Evolutionary conservation across 2,329 filamentous ascomycete genomes (phyloP), one percentile per base, ranked within the genome.

Genomic region (Epichloe hybrida): DNA sequence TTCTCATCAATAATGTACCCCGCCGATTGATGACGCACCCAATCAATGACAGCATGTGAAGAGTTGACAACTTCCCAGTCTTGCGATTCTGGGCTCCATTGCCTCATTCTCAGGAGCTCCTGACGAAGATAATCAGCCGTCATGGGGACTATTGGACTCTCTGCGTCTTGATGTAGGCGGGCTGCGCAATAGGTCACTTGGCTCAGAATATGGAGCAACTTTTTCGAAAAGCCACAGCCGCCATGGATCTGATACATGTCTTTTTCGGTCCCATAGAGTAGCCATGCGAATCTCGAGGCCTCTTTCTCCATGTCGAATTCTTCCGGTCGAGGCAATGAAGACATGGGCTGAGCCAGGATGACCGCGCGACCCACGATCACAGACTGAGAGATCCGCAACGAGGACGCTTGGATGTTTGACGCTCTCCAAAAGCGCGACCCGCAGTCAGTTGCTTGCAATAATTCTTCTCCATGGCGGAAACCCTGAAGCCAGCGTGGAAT

Each of bases 211-310:
- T 69, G 62, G 21, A 71, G 59, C 4, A 71, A 56, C 40, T 63
- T 66, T 48, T 67, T 69, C 0, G 68, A 70, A 50, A 70, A 70
- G 9, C 68, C 68, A 45, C 68, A 71, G 0, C 66, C 68, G 8
- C 68, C 68, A 44, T 71, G 68, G 4, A 71, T 67, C 48, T 69
- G 60, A 36, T 61, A 64, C 54, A 65, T 62, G 11, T 69, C 65
- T 17, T 51, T 54, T 36, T 62, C 57, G 0, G 61, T 62, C 3
- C 67, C 68, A 41, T 70, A 68, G 0, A 68, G 58, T 8, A 71
- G 61, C 66, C 68, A 71, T 7, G 60, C 63, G 46, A 71, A 70
- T 23, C 66, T 60, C 3, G 57, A 52, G 1, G 62, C 53, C 47
- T 68, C 62, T 9, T 55, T 51, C 27, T 61, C 52, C 0, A 60